Percentiles rank a stretch among this genome's conserved stretches.
These are phyloP conservation scores for Gaillardinia entomophila DNA, from an alignment of 805 yeast species.

Conservation along the genomic window DNA sequence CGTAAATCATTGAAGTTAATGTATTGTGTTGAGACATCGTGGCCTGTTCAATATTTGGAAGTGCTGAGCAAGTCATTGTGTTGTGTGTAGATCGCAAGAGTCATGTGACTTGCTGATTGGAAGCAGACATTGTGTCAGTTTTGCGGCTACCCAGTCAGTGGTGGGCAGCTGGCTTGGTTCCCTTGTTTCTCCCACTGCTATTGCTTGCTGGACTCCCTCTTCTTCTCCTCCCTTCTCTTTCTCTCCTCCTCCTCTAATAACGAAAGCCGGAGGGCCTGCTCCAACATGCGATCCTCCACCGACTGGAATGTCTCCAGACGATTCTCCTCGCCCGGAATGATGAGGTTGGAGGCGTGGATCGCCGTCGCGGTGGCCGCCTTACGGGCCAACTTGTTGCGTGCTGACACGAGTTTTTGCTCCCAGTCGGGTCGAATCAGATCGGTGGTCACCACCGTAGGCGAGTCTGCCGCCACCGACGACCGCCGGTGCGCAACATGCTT, in stretches of 20 bases:
- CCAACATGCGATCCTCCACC: conserved; percentile 68
- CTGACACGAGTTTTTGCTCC: conserved; percentile 68
- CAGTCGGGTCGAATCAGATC: conserved; percentile 91
- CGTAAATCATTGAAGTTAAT: too few relatives aligned
- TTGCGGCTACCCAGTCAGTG: too few relatives aligned
- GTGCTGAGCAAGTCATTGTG: too few relatives aligned
- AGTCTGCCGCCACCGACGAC: conserved; percentile 56
- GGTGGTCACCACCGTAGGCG: conserved; percentile 68
- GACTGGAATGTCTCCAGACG: neutral
- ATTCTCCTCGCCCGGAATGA: conserved; percentile 34
- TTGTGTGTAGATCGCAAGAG: too few relatives aligned
- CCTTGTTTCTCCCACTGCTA: too few relatives aligned
- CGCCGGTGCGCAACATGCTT: conserved; percentile 12
- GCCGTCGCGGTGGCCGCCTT: conserved; percentile 93
- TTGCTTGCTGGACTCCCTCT: too few relatives aligned
- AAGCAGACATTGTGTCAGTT: too few relatives aligned
- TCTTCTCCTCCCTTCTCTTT: conserved; percentile 13
- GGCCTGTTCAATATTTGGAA: too few relatives aligned
- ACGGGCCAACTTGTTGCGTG: conserved; percentile 73
- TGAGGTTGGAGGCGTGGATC: conserved; percentile 78
- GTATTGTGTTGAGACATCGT: too few relatives aligned
- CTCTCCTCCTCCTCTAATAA: conserved; percentile 64
- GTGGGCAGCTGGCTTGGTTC: too few relatives aligned
- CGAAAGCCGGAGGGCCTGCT: conserved; percentile 75
- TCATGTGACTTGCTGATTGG: too few relatives aligned